Evolutionary conservation across 768 basidiomycete species (phyloP).

Genomic region (Tubosaeta sp.): DNA sequence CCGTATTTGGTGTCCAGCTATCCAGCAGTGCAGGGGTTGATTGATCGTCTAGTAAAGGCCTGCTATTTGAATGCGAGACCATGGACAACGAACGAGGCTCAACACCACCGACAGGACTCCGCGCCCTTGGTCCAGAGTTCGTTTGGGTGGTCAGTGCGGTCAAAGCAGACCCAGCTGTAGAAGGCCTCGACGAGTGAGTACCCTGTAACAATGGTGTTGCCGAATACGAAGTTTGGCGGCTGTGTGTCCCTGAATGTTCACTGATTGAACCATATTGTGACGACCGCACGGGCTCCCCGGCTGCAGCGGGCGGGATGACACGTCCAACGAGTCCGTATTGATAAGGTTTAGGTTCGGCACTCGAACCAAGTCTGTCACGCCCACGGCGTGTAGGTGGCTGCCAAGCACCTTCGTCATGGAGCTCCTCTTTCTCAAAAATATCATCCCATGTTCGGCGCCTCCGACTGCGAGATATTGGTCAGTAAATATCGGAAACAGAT

Average conservation of each 20-base stretch:
- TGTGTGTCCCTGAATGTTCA: constrained; percentile 20
- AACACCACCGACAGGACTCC: not conserved
- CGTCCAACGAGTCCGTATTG: constrained; percentile 61
- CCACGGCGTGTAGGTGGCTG: constrained; percentile 17
- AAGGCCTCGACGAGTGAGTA: constrained; percentile 36
- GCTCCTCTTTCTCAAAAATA: constrained; percentile 43
- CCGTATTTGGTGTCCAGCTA: constrained; percentile 18
- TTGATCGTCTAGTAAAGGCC: constrained; percentile 4
- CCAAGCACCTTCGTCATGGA: constrained; percentile 21
- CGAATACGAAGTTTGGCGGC: constrained; percentile 25
- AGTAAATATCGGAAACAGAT: constrained; percentile 6
- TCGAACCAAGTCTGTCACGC: constrained; percentile 24
- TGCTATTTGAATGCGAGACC: constrained; percentile 13
- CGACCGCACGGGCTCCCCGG: constrained; percentile 30
- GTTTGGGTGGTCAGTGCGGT: constrained; percentile 22
- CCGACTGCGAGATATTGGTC: constrained; percentile 32
- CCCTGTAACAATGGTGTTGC: constrained; percentile 22
- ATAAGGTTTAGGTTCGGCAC: constrained; percentile 50
- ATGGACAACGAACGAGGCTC: constrained; percentile 21
- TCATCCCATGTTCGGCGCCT: constrained; percentile 47
- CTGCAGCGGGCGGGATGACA: constrained; percentile 26
- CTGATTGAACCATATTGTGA: constrained; percentile 26
- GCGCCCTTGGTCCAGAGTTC: constrained; percentile 7
- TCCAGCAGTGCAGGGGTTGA: not conserved
- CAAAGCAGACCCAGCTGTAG: constrained; percentile 39